Conservation (phyloP, 2,329 filamentous ascomycete species). For the Ophiocordyceps australis region DNA sequence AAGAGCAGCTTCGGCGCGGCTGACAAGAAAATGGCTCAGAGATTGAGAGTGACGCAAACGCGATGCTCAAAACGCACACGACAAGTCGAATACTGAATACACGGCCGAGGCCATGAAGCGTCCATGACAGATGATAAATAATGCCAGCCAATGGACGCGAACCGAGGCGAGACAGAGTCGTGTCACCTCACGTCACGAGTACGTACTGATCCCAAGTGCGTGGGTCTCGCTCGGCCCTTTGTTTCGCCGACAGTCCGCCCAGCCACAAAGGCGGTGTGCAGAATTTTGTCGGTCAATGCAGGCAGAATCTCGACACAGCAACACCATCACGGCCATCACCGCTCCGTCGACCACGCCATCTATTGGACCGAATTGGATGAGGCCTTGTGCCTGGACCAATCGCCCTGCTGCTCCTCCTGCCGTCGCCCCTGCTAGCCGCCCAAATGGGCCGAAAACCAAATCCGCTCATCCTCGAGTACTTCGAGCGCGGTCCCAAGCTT, state of each 20-base stretch:
- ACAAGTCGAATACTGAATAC: too few species aligned
- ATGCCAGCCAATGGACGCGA: too few species aligned
- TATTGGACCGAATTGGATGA: background rate
- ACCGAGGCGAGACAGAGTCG: too few species aligned
- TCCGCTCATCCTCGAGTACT: conserved; percentile 72
- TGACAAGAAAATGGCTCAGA: too few species aligned
- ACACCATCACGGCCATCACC: conserved; percentile 1
- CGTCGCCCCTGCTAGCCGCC: background rate
- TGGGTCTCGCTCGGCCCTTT: too few species aligned
- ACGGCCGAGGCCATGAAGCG: too few species aligned
- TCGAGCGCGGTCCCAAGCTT: conserved; percentile 71
- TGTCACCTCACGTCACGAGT: too few species aligned
- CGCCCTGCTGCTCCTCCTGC: background rate
- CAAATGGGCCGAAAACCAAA: conserved; percentile 73
- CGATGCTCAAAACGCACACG: too few species aligned
- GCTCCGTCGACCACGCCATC: background rate
- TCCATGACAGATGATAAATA: too few species aligned
- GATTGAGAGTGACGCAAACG: too few species aligned
- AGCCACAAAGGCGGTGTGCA: conserved; percentile 12
- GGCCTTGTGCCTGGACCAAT: background rate
- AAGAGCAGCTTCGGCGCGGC: too few species aligned
- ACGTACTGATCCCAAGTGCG: too few species aligned
- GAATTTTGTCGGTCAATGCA: conserved; percentile 15
- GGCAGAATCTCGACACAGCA: conserved; percentile 12
- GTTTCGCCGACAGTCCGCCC: background rate